Evolutionary conservation across 164 flowering plant species (phyloP), one percentile per base, ranked within the genome.

Genomic region (Magnolia changhungtana): DNA sequence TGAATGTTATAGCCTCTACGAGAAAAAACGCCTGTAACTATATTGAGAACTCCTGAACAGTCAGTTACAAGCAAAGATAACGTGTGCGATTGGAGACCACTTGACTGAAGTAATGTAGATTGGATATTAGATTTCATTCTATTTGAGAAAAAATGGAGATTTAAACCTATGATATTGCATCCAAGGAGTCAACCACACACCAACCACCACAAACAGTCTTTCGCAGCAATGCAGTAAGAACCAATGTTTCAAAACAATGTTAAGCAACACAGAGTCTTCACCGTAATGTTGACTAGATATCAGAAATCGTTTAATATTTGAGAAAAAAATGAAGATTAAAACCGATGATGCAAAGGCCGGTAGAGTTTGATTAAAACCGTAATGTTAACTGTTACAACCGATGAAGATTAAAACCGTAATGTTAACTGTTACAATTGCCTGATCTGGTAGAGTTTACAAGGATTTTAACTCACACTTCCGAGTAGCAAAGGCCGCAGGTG

Each of bases 1-100:
- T 96, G 99, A 83, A 96, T 90, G 76, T 93, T 96, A 73, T 94
- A 96, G 49, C 99, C 98, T 83, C 97, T 86, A 75, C 98, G 88
- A 78, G 99, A 81, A 76, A 96, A 88, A 78, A 93, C 97, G 45
- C 97, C 98, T 5, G 98, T 92, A 27, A 96, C 86, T 69, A 91
- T 71, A 83, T 94, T 93, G 50, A 96, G 96, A 75, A 96, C 99
- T 84, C 99, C 99, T 37, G 99, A 98, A 73, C 75, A 8, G 51
- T 96, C 93, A 82, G 87, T 93, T 29, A 96, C 98, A 69, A 96
- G 88, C 88, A 96, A 78, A 70, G 95, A 92, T 72, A 96, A 80
- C 19, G 99, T 96, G 82, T 96, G 99, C 14, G 99, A 96, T 16
- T 86, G 90, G 74, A 94, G 78, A 74, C 99, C 99, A 82, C 83